Percentiles rank a stretch among this genome's conserved stretches.
Conservation (phyloP, 192 early-diverging fungal species). For the Neocallimastix lanati region DNA sequence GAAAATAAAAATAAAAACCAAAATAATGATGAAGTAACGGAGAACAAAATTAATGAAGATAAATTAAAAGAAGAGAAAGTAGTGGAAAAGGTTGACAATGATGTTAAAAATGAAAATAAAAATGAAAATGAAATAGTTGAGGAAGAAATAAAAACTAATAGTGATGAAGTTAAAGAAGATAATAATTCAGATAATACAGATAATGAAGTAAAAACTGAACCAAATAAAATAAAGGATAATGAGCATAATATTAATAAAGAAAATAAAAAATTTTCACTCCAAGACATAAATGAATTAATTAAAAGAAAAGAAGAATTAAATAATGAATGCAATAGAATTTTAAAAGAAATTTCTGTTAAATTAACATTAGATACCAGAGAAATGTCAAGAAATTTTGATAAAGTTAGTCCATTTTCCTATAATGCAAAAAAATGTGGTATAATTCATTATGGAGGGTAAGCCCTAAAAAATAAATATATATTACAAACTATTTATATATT, state of each 20-base stretch:
- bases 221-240: background rate
- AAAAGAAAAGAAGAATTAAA: background rate
- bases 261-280: too few species aligned
- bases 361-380: background rate
- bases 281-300: background rate
- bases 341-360: background rate
- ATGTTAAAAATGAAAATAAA: too few species aligned
- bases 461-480: too few species aligned
- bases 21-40: too few species aligned
- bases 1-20: too few species aligned
- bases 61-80: too few species aligned
- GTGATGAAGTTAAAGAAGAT: background rate
- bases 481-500: too few species aligned
- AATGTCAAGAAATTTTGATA: background rate
- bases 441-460: background rate
- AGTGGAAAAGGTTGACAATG: too few species aligned
- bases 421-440: background rate
- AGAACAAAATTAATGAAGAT: too few species aligned
- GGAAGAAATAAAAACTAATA: too few species aligned
- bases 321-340: background rate
- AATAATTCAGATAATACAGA: background rate
- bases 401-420: background rate
- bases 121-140: too few species aligned
- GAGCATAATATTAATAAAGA: background rate
- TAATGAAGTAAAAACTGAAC: background rate